A percentile compares a stretch with the other conserved stretches of the same genome.
Evolutionary conservation across 2,329 filamentous ascomycete genomes (phyloP).

Genomic region (Penicillium brasilianum): DNA sequence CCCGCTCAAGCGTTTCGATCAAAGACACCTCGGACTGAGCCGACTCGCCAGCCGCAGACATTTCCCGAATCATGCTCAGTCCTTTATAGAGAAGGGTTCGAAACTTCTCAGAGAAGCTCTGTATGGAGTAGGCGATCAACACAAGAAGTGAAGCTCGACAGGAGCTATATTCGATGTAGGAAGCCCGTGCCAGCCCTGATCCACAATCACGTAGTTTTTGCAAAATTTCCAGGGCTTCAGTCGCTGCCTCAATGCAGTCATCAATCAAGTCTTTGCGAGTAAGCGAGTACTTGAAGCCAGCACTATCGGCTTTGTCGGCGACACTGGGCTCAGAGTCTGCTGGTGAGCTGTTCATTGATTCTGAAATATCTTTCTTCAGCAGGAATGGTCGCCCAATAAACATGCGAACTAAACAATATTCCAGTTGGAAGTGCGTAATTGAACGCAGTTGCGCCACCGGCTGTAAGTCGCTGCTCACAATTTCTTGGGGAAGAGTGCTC

Average conservation of each 20-base stretch:
- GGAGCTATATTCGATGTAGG: conserved; percentile 44
- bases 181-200: conserved; percentile 38
- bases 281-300: background rate
- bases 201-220: conserved; percentile 29
- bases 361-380: conserved; percentile 30
- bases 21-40: conserved; percentile 40
- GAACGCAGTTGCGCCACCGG: conserved; percentile 19
- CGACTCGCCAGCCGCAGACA: conserved; percentile 39
- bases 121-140: conserved; percentile 41
- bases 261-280: conserved; percentile 7
- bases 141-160: conserved; percentile 43
- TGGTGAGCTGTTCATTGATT: conserved; percentile 12
- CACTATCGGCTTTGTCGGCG: background rate
- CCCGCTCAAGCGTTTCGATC: conserved; percentile 38
- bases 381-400: conserved; percentile 57
- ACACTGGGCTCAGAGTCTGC: background rate
- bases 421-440: conserved; percentile 41
- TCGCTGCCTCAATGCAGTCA: conserved; percentile 5
- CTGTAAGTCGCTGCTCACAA: background rate
- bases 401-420: conserved; percentile 56
- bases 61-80: conserved; percentile 38
- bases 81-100: conserved; percentile 32
- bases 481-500: background rate
- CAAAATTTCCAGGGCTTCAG: conserved; percentile 1
- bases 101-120: conserved; percentile 31